Evolutionary conservation across 2,329 filamentous ascomycete species (phyloP).

Genomic region (Beauveria scarabaeidicola): DNA sequence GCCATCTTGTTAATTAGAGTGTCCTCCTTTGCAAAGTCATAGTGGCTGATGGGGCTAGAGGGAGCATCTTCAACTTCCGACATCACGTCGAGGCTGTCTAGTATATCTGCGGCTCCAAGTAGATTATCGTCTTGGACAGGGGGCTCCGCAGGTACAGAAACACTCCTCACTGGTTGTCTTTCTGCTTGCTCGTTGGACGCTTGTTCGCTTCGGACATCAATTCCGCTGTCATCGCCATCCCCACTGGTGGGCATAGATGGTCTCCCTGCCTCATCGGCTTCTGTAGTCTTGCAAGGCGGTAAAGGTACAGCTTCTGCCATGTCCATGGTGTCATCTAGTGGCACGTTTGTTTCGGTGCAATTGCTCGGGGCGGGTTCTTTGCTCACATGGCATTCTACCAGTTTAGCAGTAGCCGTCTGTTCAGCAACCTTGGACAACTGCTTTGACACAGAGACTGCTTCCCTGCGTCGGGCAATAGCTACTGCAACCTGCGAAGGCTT

Average conservation of each 20-base stretch:
- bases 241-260: neutral
- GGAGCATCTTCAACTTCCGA: neutral
- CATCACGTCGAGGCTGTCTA: conserved; percentile 5
- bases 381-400: neutral
- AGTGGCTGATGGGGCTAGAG: neutral
- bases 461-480: conserved; percentile 1
- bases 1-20: neutral
- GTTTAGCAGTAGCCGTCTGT: neutral
- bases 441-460: neutral
- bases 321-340: neutral
- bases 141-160: neutral
- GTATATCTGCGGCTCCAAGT: neutral
- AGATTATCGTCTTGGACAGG: neutral
- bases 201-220: conserved; percentile 5
- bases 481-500: neutral
- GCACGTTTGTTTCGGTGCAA: neutral
- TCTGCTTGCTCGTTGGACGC: neutral
- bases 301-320: neutral
- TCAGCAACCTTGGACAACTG: neutral
- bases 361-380: neutral
- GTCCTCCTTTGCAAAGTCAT: neutral
- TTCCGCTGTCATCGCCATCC: conserved; percentile 3
- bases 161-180: neutral
- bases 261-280: neutral
- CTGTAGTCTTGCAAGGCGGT: neutral